Conservation (phyloP, 75 land plant genomes). For the Adiantum capillusveneris region DNA sequence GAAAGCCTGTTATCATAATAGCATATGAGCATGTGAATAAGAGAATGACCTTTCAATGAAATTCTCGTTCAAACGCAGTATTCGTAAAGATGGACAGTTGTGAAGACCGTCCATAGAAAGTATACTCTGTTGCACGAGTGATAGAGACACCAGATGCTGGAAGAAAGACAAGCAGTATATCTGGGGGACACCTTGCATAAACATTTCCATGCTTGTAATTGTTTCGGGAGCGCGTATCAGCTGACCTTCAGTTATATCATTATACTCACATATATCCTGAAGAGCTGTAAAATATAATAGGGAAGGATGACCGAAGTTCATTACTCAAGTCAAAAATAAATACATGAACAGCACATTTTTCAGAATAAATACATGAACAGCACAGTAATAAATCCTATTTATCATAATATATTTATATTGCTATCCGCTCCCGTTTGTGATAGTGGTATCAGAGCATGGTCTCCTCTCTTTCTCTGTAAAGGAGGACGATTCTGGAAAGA, state of each 20-base stretch:
- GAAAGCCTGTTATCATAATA: background rate
- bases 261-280: slow-evolving; percentile 39
- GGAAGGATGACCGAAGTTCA: no score
- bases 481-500: no score
- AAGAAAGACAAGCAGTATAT: slow-evolving; percentile 41
- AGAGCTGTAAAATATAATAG: slow-evolving; percentile 28
- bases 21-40: no score
- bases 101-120: slow-evolving; percentile 29
- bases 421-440: no score
- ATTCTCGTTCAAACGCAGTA: slow-evolving; percentile 34
- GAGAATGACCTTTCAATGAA: slow-evolving; percentile 22
- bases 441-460: no score
- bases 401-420: no score
- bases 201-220: slow-evolving; percentile 33
- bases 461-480: no score
- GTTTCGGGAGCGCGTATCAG: slow-evolving; percentile 33
- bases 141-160: slow-evolving; percentile 32
- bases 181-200: slow-evolving; percentile 31
- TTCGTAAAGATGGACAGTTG: slow-evolving; percentile 23
- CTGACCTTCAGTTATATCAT: slow-evolving; percentile 37
- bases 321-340: no score
- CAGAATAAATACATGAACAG: no score
- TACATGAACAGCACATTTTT: no score
- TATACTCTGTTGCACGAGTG: slow-evolving; percentile 32
- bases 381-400: no score